Base-by-base conservation (phyloP, 2,329 filamentous ascomycete genomes). In the Byssochlamys sp. region DNA sequence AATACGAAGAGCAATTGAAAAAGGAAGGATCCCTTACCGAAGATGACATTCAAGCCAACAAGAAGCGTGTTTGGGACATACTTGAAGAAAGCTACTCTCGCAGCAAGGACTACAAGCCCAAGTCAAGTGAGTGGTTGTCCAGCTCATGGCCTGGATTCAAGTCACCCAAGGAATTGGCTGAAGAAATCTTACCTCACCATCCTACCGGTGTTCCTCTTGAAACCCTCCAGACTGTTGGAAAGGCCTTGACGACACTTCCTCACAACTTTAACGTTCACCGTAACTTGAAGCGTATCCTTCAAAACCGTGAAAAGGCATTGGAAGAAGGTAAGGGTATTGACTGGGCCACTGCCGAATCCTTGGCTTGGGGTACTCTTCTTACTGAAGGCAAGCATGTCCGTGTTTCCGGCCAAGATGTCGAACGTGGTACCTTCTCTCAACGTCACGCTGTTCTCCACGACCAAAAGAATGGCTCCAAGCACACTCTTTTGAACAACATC, bases 131-230 rank as follows among this genome's bases (percentile, higher is more conserved):
- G 77, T 99, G 94, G 94, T 86, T 96, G 66, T 97, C 94, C 7
- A 96, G 91, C 55, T 92, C 94, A 57, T 99, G 94, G 94, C 95
- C 97, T 78, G 92, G 92, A 61, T 97, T 99, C 85, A 97, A 97
- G 80, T 95, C 91, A 31, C 94, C 94, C 68, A 97, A 96, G 81
- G 94, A 99, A 65, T 81, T 99, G 62, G 91, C 92, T 29, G 94
- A 87, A 26, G 94, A 99, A 78, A 86, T 97, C 52, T 81, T 99
- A 54, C 91, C 92, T 54, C 94, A 97, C 78, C 84, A 90, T 67
- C 87, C 90, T 27, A 99, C 94, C 45, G 89, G 85, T 54, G 86
- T 97, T 51, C 62, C 86, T 84, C 12, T 77, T 97, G 60, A 84
- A 90, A 73, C 85, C 91, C 75, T n/a, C n/a, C n/a, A n/a, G n/a